Percentiles rank a stretch among this genome's conserved stretches.
phyloP scores from a whole-genome alignment of 1,284 basidiomycete genomes.

The Boletellus deceptivus region DNA sequence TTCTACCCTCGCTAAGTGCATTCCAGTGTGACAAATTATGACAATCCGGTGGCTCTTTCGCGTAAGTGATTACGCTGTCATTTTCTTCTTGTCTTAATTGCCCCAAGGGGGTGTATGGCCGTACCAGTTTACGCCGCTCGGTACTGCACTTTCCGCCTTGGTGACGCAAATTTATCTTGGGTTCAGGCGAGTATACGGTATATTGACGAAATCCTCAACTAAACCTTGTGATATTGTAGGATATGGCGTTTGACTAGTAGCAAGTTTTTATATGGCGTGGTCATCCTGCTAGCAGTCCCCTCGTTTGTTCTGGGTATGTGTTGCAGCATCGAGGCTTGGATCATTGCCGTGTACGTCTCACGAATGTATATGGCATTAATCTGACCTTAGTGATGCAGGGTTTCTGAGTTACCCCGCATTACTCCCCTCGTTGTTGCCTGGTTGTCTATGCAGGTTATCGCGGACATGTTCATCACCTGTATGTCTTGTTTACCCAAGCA shows the following conservation, averaged over 20 bases:
- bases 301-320: constrained; percentile 39
- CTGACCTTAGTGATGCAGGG: constrained; percentile 17
- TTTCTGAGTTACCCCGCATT: constrained; percentile 22
- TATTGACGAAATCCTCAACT: neutral
- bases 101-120: constrained; percentile 31
- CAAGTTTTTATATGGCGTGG: constrained; percentile 33
- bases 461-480: constrained; percentile 44
- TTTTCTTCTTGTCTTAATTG: neutral
- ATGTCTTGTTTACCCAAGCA: neutral
- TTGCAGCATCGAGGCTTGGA: constrained; percentile 38
- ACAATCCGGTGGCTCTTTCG: constrained; percentile 13
- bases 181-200: constrained; percentile 7
- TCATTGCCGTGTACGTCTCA: constrained; percentile 38
- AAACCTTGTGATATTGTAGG: constrained; percentile 19
- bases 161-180: constrained; percentile 36
- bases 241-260: constrained; percentile 36
- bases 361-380: neutral
- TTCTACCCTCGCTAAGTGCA: neutral
- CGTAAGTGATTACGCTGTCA: neutral
- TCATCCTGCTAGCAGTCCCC: constrained; percentile 34
- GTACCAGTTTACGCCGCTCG: constrained; percentile 44
- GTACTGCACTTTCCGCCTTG: constrained; percentile 43
- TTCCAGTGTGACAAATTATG: constrained; percentile 17
- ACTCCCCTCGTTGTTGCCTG: constrained; percentile 35
- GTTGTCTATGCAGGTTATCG: constrained; percentile 40